Base-by-base conservation (phyloP, 2,329 filamentous ascomycete genomes). In the Laburnicola sp. region DNA sequence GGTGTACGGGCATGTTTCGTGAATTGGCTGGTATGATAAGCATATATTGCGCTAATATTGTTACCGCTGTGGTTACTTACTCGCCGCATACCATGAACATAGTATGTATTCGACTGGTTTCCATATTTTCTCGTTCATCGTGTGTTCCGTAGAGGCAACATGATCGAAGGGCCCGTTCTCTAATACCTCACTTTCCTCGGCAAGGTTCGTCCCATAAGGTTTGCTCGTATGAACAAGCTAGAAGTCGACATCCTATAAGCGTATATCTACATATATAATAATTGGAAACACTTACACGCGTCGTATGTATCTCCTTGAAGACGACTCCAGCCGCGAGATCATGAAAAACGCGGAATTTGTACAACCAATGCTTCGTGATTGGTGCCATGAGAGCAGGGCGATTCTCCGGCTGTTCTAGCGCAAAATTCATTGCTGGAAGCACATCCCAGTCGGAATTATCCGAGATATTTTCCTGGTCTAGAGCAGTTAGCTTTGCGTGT, bases 371-470 rank as follows among this genome's bases (percentile, higher is more conserved):
- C 27, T 47, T 40, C 22, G 27, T 47, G 27, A 41, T 26, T 16
- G 30, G 45, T 6, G 6, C 21, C 22, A 40, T 26, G 16, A 35
- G 21, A 11, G 2, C 47, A n/a, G 22, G 53, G 16, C 21, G 53
- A 49, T 31, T 44, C 50, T 10, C 25, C 43, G 23, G 34, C 35
- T 27, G 41, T 25, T 10, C 9, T 4, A 2, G 45, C 50, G 47
- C 43, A n/a, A n/a, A 34, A 25, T 63, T 64, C 31, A 59, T 64
- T 36, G 62, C 50, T 1, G 65, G 68, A 16, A 71, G 56, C 9
- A 64, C 59, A 23, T 50, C 27, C 8, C 56, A 51, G 27, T 73
- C 68, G 42, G 64, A 55, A 39, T 68, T 67, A 48, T 71, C 65
- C 3, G 55, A 57, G 4, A 70, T 52, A 4, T 56, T 38, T 2